Conservation (phyloP, 208 protist species). For the Wallacemonas sp. region DNA sequence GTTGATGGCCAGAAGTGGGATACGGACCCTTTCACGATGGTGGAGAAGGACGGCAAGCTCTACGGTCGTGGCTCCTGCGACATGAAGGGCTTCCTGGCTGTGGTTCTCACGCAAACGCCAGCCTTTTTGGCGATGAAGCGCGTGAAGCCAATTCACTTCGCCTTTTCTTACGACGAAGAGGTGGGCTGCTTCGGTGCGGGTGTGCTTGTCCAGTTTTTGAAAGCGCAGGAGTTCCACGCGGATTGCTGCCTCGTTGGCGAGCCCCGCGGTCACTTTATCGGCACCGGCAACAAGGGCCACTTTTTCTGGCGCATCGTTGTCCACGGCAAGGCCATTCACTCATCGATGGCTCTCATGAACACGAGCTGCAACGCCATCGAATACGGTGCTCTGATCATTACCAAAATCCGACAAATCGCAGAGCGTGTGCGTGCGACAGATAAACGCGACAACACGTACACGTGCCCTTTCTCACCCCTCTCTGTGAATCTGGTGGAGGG, state of each 20-base stretch:
- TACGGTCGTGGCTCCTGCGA: slow-evolving; percentile 59
- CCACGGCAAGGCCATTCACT: slow-evolving; percentile 50
- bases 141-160: slow-evolving; percentile 48
- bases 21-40: slow-evolving; percentile 50
- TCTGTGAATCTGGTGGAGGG: slow-evolving; percentile 33
- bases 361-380: slow-evolving; percentile 44
- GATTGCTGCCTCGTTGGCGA: slow-evolving; percentile 52
- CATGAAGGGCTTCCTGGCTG: slow-evolving; percentile 65
- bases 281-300: slow-evolving; percentile 35
- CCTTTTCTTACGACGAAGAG: slow-evolving; percentile 56
- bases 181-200: slow-evolving; percentile 34
- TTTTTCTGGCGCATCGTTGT: slow-evolving; percentile 28
- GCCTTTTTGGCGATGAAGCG: slow-evolving; percentile 42
- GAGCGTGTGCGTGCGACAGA: slow-evolving; percentile 18
- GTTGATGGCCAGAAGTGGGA: slow-evolving; percentile 71
- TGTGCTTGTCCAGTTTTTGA: slow-evolving; percentile 23
- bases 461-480: slow-evolving; percentile 26
- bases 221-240: slow-evolving; percentile 24
- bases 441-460: slow-evolving; percentile 22
- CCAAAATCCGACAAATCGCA: slow-evolving; percentile 33
- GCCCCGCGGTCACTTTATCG: slow-evolving; percentile 39
- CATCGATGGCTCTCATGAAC: slow-evolving; percentile 40
- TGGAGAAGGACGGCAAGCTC: slow-evolving; percentile 51
- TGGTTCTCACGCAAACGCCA: slow-evolving; percentile 40
- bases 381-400: slow-evolving; percentile 41